A percentile compares a stretch with the other conserved stretches of the same genome.
Conservation (phyloP, 2,329 filamentous ascomycete species). For the Microdochium nivale region DNA sequence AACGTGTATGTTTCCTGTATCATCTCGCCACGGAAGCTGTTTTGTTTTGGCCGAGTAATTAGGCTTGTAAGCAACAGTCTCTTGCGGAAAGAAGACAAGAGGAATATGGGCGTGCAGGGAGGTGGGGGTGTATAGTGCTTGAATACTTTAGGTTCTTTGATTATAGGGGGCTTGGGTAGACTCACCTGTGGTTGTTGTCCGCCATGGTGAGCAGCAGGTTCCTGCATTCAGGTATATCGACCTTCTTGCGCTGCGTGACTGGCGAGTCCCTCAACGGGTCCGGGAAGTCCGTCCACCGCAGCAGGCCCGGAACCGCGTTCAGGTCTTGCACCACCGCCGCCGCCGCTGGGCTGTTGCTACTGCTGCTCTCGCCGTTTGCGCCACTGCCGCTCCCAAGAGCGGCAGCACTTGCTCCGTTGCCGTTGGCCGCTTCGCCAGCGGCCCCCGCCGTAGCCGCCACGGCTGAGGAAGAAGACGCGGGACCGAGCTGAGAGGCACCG, state of each 20-base stretch:
- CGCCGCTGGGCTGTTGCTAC: neutral
- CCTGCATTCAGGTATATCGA: slow-evolving; percentile 45
- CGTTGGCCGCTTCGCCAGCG: neutral
- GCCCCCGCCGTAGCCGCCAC: slow-evolving; percentile 7
- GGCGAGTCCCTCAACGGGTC: slow-evolving; percentile 43
- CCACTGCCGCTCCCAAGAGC: neutral
- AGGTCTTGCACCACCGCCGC: slow-evolving; percentile 28
- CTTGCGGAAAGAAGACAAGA: too few relatives aligned
- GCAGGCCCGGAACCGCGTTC: slow-evolving; percentile 33
- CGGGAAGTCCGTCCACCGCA: slow-evolving; percentile 53
- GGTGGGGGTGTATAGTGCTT: too few relatives aligned
- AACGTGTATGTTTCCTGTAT: slow-evolving; percentile 46
- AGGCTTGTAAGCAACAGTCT: too few relatives aligned
- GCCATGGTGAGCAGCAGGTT: slow-evolving; percentile 37
- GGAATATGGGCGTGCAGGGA: too few relatives aligned
- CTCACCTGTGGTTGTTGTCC: slow-evolving; percentile 45
- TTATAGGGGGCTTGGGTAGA: neutral
- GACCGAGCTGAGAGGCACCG: too few relatives aligned
- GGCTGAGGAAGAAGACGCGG: too few relatives aligned
- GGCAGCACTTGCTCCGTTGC: too few relatives aligned
- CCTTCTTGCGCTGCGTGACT: slow-evolving; percentile 43
- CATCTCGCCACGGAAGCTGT: slow-evolving; percentile 42
- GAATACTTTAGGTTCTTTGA: too few relatives aligned
- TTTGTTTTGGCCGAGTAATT: too few relatives aligned
- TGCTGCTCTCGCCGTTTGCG: neutral